Evolutionary conservation across 108 stramenopile genomes (phyloP), one percentile per base, ranked within the genome.

Genomic region (Skeletonema marinoi): DNA sequence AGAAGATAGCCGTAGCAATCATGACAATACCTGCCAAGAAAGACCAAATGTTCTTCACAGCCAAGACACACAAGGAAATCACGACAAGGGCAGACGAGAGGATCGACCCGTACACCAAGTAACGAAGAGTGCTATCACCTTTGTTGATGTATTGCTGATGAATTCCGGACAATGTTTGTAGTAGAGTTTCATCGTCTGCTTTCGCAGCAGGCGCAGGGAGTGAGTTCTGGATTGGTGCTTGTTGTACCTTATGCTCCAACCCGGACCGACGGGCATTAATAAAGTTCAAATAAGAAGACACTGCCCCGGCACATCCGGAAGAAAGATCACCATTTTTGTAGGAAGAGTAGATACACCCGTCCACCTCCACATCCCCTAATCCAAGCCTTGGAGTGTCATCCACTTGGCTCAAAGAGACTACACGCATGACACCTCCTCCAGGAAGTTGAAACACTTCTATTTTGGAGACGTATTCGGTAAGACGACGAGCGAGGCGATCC

Each of bases 401-500:
- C 9, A 10, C 21, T 11, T 3, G 54, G 9, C 25, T 56, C 25
- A 56, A 0, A 0, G 21, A 25, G 6, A 29, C 25, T 29, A 56
- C 54, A 10, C 25, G 25, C 54, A 56, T 56, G 0, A 74, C 39
- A 32, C 62, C 44, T 13, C 68, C 79, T 36, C 69, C 79, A 39
- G 79, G 68, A 10, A 74, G 60, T 35, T 51, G 68, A 71, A 79
- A 72, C 19, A 80, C 6, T 42, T 74, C 73, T 33, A 50, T 56
- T 25, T 8, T 25, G 7, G 54, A 29, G 7, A 36, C 60, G 48
- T 80, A 80, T 65, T 80, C 79, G 16, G 73, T 74, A 50, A 80
- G 79, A 31, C 79, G 79, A 25, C 79, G 67, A n/a, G 79, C 79
- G 32, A 80, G 58, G 32, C 79, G 67, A 48, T 80, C 62, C 48